Evolutionary conservation across 2,329 filamentous ascomycete genomes (phyloP), one percentile per base, ranked within the genome.

Genomic region (Hypoxylon sp.): DNA sequence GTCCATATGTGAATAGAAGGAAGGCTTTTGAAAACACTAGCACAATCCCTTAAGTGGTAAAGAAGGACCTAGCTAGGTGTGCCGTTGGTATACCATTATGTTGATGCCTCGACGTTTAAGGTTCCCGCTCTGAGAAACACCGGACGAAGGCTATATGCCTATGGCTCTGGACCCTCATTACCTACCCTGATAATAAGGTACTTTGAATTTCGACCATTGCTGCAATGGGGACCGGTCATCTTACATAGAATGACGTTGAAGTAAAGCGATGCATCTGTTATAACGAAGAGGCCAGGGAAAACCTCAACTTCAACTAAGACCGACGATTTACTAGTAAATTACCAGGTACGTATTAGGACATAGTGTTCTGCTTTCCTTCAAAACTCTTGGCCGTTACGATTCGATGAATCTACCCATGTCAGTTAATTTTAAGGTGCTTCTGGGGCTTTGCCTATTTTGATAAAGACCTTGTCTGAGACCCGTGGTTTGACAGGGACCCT

Each of bases 371-470:
- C 69, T 70, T 59, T 63, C 56, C 56, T 55, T 58, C 58, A 53
- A 67, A 69, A 51, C 32, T 55, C 47, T 51, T 52, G 29, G 51
- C 7, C 12, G 14, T 57, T 43, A 51, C 65, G 52, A 72, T 74
- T 70, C 63, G 72, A 59, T 45, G 50, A 37, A 47, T 14, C 27
- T 12, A 64, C 51, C 74, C 74, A 64, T 72, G 72, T 65, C 68
- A 53, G 34, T 61, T 66, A 74, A 75, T 75, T 72, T 75, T 68
- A 74, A 71, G 65, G 57, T 70, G 64, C 71, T 67, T 72, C 64
- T 53, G 47, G 23, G 61, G 53, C 71, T 61, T 74, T 70, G 30
- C 74, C 63, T 43, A 50, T 66, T 72, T 45, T 21, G 55, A 43
- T 32, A 48, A 69, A 64, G 65, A 62, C 50, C 47, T 45, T 39